Conservation (phyloP, 768 basidiomycete species). For the Tulasnella sp. region DNA sequence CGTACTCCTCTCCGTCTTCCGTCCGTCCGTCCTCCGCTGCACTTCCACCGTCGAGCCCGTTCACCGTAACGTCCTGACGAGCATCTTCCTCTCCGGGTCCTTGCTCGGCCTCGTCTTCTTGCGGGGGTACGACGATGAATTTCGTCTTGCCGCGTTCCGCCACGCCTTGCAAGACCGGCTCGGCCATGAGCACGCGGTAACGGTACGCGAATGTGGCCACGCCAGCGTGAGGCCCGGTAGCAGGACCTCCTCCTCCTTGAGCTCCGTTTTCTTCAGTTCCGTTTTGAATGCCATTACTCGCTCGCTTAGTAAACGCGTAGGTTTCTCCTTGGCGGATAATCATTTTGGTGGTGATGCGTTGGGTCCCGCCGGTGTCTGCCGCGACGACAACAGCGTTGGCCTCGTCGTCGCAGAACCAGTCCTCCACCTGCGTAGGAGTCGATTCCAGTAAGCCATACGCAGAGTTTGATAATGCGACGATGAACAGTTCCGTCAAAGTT, state of each 20-base stretch:
- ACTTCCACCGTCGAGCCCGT: background rate
- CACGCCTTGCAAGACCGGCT: constrained; percentile 69
- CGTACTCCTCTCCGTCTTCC: constrained; percentile 4
- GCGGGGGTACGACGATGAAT: constrained; percentile 41
- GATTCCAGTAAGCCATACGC: constrained; percentile 6
- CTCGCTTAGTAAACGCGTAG: background rate
- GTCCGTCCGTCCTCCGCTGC: constrained; percentile 6
- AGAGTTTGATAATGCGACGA: constrained; percentile 7
- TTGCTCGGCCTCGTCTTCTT: background rate
- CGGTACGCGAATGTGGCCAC: background rate
- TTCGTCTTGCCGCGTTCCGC: constrained; percentile 41
- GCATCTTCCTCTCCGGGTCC: background rate
- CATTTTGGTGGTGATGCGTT: background rate
- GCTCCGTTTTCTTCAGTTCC: background rate
- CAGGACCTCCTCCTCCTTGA: background rate
- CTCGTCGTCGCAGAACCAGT: constrained; percentile 8
- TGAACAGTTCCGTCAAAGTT: constrained; percentile 18
- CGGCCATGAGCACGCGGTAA: constrained; percentile 47
- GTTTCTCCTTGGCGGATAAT: constrained; percentile 20
- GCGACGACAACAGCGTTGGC: background rate
- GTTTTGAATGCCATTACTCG: background rate
- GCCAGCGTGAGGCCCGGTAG: background rate
- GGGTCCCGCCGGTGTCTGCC: background rate
- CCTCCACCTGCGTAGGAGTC: constrained; percentile 3
- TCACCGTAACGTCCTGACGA: background rate